Base-by-base conservation (phyloP, 2,329 filamentous ascomycete species). In the Ilyonectria sp. region DNA sequence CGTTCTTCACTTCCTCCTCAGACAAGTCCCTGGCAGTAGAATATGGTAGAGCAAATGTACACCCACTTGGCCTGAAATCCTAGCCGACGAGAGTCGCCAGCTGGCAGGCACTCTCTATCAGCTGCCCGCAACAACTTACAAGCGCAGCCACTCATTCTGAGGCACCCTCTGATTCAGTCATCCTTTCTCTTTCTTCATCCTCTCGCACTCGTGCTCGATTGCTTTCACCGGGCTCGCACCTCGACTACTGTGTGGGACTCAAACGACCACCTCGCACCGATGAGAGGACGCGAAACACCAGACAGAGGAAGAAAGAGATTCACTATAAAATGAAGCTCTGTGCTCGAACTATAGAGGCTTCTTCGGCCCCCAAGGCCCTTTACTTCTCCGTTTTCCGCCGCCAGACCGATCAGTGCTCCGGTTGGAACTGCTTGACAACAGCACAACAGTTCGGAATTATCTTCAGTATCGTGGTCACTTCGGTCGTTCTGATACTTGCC, bases 401-500 rank as follows among this genome's bases (percentile, higher is more conserved):
- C 19, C 69, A 66, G 13, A 17, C 50, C 19, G 47, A 63, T 9
- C 43, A 61, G 8, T 83, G 79, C 66, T 65, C 70, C 3, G 78
- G 80, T 11, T 85, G 82, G 82, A 64, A 74, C 47, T 85, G 83
- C 64, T 74, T 85, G n/a, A 82, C 73, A 31, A 52, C 69, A 10
- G 69, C 78, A 0, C 76, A 83, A 49, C 76, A 82, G 37, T 79
- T 79, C 23, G 83, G 83, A 2, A 77, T 84, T 33, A 79, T 85
- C 17, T 78, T 82, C 64, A 81, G 79, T 64, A 71, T 78, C 15
- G 62, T 80, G 8, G 63, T 81, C 7, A 70, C 77, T 2, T 69
- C 70, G 4, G 65, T 79, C 13, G 63, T 79, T 10, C 46, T 83
- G 3, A 66, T 74, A 0, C 44, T 82, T 13, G 57, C 77, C 5